Evolutionary conservation across 140 eudicot genomes (phyloP), one percentile per base, ranked within the genome.

Genomic region (Senecio squalidus): DNA sequence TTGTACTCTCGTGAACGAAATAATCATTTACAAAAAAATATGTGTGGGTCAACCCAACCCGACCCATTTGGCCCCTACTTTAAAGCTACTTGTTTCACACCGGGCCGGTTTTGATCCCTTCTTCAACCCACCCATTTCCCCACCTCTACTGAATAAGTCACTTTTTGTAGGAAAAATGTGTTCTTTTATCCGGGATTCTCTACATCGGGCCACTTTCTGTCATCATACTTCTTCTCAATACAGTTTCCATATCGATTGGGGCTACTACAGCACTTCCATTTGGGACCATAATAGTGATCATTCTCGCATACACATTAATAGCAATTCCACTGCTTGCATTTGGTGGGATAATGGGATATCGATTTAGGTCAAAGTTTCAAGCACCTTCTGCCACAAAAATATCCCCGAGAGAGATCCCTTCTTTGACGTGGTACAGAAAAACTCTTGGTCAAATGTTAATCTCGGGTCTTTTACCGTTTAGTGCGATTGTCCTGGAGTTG

Each of bases 391-490:
- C 71, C 22, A 78, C 89, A 13, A 85, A 76, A 70, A 74, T 79
- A 66, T 51, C 50, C 54, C 77, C 84, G 0, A 70, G 94, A 59
- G 94, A 80, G 67, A 86, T 85, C 60, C 87, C 90, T 15, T 33
- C 73, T 21, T 57, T 78, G 76, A 28, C 69, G 58, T 90, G 90
- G 97, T 81, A 81, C 58, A 58, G 76, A 63, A 90, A 76, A 63
- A 74, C 76, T 52, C 85, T 78, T 20, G 80, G 83, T 68, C 94
- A 86, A 72, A 83, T 90, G 90, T 56, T 90, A 55, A 65, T 90
- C 48, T 82, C 81, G 23, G 95, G 97, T 40, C 94, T 90, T 68
- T 69, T 86, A 66, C 85, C 95, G 50, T 90, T 85, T 58, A 86
- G 95, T 66, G 97, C 83, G 3, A 73, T 86, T 50, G 82, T 78